phyloP scores from a whole-genome alignment of 176 grass and related monocot genomes.

The Elaeis guineensis region DNA sequence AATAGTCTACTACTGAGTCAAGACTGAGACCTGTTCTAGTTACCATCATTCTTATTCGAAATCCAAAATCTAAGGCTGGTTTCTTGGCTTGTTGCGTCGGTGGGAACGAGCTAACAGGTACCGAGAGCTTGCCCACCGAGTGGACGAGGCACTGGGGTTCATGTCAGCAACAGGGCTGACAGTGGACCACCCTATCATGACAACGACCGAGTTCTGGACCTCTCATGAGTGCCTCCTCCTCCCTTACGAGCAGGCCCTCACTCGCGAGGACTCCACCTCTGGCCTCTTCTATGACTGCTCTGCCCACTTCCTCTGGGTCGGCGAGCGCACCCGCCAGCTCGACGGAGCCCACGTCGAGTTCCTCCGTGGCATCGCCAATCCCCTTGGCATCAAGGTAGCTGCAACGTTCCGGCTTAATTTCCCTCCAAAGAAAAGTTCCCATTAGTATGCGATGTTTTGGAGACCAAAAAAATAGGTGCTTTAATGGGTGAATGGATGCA shows the following conservation, averaged over 20 bases:
- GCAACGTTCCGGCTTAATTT: too few relatives aligned
- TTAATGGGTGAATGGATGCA: constrained; percentile 17
- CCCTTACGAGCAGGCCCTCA: constrained; percentile 87
- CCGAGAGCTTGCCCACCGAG: constrained; percentile 76
- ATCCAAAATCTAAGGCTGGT: too few relatives aligned
- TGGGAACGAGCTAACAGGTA: constrained; percentile 34
- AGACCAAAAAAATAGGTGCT: too few relatives aligned
- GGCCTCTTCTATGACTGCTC: constrained; percentile 94
- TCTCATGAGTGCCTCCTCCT: constrained; percentile 95
- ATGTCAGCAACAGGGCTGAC: constrained; percentile 89
- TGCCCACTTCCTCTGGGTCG: constrained; percentile 94
- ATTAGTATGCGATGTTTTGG: background rate
- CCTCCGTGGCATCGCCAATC: constrained; percentile 87
- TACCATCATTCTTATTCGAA: too few relatives aligned
- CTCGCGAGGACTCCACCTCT: constrained; percentile 86
- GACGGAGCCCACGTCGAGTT: constrained; percentile 98
- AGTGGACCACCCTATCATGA: constrained; percentile 93
- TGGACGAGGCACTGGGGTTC: constrained; percentile 93
- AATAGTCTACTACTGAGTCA: too few relatives aligned
- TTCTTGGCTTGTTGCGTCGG: too few relatives aligned
- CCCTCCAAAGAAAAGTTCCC: too few relatives aligned
- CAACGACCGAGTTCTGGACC: constrained; percentile 92
- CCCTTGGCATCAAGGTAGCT: constrained; percentile 82
- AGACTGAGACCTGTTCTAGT: too few relatives aligned
- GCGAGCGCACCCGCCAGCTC: constrained; percentile 91